phyloP scores from a whole-genome alignment of 1,139 yeast genomes.

The Debaryomyces nepalensis region DNA sequence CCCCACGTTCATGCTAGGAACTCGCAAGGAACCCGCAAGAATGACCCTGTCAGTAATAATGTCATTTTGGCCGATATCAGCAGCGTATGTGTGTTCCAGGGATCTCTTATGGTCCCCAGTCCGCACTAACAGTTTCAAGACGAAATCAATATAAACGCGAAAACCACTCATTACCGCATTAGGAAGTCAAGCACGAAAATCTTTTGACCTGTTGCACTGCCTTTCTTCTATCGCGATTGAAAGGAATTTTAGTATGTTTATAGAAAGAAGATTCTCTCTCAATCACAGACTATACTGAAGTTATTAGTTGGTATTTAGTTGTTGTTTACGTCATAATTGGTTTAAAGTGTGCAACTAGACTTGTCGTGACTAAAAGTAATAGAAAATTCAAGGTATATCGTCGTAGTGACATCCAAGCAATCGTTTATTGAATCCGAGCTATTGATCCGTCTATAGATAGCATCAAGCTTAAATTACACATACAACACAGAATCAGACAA shows the following conservation, averaged over 20 bases:
- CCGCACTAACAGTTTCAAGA: no score
- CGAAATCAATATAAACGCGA: not conserved
- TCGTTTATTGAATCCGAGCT: conserved; percentile 4
- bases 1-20: no score
- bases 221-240: conserved; percentile 7
- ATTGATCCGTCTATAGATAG: not conserved
- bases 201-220: conserved; percentile 6
- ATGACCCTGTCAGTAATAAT: no score
- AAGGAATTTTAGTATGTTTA: conserved; percentile 1
- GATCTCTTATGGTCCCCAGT: no score
- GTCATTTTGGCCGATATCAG: no score
- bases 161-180: conserved; percentile 1
- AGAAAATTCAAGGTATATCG: not conserved
- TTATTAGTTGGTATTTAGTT: not conserved
- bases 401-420: not conserved
- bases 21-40: no score
- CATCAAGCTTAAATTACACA: not conserved
- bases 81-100: no score
- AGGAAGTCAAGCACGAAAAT: conserved; percentile 8
- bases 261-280: not conserved
- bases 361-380: not conserved
- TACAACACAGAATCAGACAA: not conserved
- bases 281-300: not conserved
- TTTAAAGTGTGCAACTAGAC: not conserved
- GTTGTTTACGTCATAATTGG: not conserved